These are phyloP conservation scores for Vairimorpha apis DNA, from an alignment of 371 early-diverging fungal species.

Conservation along the genomic window DNA sequence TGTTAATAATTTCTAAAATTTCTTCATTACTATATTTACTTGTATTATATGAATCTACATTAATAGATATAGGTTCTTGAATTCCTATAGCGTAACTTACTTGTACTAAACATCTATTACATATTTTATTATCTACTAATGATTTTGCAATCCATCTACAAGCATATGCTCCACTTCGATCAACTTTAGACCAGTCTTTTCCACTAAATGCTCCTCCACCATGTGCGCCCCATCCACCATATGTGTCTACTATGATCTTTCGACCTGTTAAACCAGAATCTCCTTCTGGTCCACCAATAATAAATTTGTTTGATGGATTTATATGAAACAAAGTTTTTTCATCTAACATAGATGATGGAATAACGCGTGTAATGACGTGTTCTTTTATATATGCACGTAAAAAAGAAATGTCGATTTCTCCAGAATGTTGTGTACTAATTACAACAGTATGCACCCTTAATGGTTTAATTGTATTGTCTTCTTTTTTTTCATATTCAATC, in stretches of 20 bases:
- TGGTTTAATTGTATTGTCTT: conserved; percentile 77
- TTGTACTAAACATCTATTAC: conserved; percentile 86
- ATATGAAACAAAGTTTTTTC: conserved; percentile 81
- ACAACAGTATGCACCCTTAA: conserved; percentile 91
- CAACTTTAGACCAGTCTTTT: conserved; percentile 99
- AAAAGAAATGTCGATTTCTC: conserved; percentile 72
- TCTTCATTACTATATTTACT: conserved; percentile 76
- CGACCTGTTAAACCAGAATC: conserved; percentile 98
- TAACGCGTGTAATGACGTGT: conserved; percentile 81
- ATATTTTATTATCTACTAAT: conserved; percentile 80
- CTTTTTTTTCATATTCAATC: conserved; percentile 87
- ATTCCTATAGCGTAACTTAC: conserved; percentile 98
- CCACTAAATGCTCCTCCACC: conserved; percentile 99
- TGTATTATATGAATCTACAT: conserved; percentile 91
- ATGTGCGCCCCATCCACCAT: conserved; percentile 94
- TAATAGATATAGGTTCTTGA: conserved; percentile 87
- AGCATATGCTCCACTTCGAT: conserved; percentile 96
- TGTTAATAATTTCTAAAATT: conserved; percentile 79
- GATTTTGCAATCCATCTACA: conserved; percentile 94
- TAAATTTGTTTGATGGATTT: conserved; percentile 94
- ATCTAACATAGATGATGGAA: conserved; percentile 79
- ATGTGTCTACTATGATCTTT: conserved; percentile 85
- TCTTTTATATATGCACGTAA: conserved; percentile 79
- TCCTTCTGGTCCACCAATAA: conserved; percentile 98
- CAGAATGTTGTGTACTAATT: conserved; percentile 91